phyloP scores from a whole-genome alignment of 306 rosid genomes.

The Dalbergia cochinchinensis region DNA sequence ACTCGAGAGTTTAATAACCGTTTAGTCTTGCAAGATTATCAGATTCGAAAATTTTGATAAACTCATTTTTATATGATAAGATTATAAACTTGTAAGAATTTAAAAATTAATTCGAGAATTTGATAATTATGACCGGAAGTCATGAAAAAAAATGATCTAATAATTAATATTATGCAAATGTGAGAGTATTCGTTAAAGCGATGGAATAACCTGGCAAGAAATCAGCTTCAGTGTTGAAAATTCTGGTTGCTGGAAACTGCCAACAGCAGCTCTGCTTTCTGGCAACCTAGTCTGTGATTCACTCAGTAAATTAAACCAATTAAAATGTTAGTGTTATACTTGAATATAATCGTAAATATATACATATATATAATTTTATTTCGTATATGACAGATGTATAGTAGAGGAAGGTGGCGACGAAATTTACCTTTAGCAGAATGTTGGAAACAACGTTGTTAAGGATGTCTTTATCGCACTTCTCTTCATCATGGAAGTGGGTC shows the following conservation, averaged over 20 bases:
- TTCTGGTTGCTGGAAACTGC: slow-evolving; percentile 36
- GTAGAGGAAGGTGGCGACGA: background rate
- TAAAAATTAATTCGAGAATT: too few relatives aligned
- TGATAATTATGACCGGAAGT: too few relatives aligned
- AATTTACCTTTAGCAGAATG: slow-evolving; percentile 37
- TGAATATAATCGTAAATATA: too few relatives aligned
- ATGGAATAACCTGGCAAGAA: slow-evolving; percentile 48
- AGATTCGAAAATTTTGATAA: too few relatives aligned
- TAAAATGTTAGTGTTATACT: slow-evolving; percentile 15
- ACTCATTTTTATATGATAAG: too few relatives aligned
- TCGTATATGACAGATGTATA: too few relatives aligned
- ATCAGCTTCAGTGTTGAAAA: slow-evolving; percentile 44
- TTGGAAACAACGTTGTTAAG: slow-evolving; percentile 46
- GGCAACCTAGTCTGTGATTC: slow-evolving; percentile 25
- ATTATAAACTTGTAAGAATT: too few relatives aligned
- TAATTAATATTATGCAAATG: too few relatives aligned
- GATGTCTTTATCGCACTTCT: slow-evolving; percentile 35
- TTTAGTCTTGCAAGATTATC: too few relatives aligned
- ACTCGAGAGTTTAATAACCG: too few relatives aligned
- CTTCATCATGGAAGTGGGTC: slow-evolving; percentile 49
- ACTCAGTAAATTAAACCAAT: background rate
- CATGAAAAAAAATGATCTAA: too few relatives aligned
- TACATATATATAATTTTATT: too few relatives aligned
- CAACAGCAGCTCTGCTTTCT: slow-evolving; percentile 29
- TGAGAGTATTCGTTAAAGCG: background rate